Percentiles rank a stretch among this genome's conserved stretches.
Evolutionary conservation across 1,139 yeast genomes (phyloP).

Genomic region (Arxiozyma telluris): DNA sequence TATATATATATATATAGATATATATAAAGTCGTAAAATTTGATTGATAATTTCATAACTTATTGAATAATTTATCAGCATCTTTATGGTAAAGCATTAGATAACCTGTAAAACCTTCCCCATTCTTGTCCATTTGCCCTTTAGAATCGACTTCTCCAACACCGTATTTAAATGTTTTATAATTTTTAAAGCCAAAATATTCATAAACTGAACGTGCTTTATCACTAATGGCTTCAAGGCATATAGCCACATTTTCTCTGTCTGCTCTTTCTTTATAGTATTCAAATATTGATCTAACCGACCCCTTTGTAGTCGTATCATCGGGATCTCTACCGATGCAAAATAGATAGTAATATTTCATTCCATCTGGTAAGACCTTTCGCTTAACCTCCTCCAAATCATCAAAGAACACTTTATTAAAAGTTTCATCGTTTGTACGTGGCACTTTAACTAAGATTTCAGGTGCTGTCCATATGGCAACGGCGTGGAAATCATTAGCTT

Average conservation of each 20-base stretch:
- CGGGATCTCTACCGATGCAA: conserved; percentile 26
- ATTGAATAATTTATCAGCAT: conserved; percentile 1
- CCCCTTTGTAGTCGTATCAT: conserved; percentile 22
- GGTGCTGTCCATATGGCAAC: conserved; percentile 27
- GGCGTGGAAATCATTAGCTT: conserved; percentile 28
- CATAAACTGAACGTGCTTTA: conserved; percentile 30
- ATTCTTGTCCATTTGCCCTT: conserved; percentile 22
- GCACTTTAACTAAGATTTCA: conserved; percentile 17
- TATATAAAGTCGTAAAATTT: background rate
- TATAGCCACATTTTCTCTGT: conserved; percentile 25
- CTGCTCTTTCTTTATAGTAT: conserved; percentile 27
- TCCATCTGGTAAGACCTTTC: conserved; percentile 19
- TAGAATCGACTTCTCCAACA: conserved; percentile 24
- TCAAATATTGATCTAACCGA: conserved; percentile 29
- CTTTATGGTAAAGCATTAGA: conserved; percentile 24
- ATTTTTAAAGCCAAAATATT: conserved; percentile 30
- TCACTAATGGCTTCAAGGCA: conserved; percentile 31
- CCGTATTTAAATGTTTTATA: conserved; percentile 28
- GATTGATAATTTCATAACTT: background rate
- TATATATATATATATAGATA: background rate
- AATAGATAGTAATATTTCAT: conserved; percentile 27
- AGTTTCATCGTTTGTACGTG: conserved; percentile 21
- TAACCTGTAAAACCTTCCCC: conserved; percentile 29
- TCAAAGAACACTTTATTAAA: conserved; percentile 26
- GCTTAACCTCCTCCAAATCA: conserved; percentile 15